A percentile compares a stretch with the other conserved stretches of the same genome.
These are phyloP conservation scores for Dendrobium nobile DNA, from an alignment of 106 monocot genomes.

Conservation along the genomic window DNA sequence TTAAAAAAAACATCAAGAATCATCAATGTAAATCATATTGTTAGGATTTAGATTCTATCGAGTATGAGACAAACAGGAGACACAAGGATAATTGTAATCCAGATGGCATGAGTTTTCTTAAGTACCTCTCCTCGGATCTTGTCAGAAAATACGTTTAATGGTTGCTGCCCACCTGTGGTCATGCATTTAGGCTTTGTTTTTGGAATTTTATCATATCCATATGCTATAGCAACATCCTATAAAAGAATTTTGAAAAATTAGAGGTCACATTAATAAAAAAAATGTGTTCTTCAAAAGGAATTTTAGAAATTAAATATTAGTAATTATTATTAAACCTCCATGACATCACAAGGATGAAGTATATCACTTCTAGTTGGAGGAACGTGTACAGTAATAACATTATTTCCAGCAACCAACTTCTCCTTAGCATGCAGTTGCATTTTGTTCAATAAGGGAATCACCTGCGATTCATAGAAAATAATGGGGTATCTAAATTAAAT, in stretches of 20 bases:
- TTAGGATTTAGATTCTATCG: background rate
- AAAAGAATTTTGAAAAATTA: slow-evolving; percentile 10
- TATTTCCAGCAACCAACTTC: slow-evolving; percentile 21
- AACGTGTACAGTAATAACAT: slow-evolving; percentile 45
- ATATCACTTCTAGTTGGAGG: slow-evolving; percentile 98
- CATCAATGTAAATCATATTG: background rate
- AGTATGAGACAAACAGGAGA: background rate
- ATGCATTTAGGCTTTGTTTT: slow-evolving; percentile 64
- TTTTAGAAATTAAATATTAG: background rate
- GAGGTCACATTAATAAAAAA: background rate
- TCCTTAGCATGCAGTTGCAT: slow-evolving; percentile 77
- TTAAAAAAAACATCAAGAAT: background rate
- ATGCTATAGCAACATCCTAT: slow-evolving; percentile 95
- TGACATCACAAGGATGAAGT: slow-evolving; percentile 86
- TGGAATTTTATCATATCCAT: slow-evolving; percentile 85
- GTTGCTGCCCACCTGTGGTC: slow-evolving; percentile 63
- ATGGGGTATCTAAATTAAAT: background rate
- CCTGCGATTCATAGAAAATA: slow-evolving; percentile 33
- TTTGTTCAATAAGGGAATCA: slow-evolving; percentile 73
- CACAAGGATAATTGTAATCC: background rate
- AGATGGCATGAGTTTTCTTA: background rate
- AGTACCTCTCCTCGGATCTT: slow-evolving; percentile 75
- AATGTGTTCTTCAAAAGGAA: background rate
- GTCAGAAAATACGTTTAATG: slow-evolving; percentile 76
- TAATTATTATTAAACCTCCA: slow-evolving; percentile 51